phyloP scores from a whole-genome alignment of 768 basidiomycete species.

The Lactarius sanguifluus region DNA sequence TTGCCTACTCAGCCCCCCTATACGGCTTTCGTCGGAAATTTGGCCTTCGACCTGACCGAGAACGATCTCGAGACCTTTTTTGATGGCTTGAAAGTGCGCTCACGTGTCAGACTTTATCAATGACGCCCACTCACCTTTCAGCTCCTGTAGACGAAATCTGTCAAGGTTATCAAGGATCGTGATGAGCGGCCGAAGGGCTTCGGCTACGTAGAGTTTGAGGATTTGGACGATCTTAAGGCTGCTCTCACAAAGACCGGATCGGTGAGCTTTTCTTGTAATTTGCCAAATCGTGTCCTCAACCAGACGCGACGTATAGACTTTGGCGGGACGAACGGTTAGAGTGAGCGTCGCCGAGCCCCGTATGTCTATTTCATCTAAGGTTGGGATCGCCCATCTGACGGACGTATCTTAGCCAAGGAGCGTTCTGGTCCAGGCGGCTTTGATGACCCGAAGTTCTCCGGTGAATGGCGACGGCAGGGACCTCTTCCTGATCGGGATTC shows the following conservation, averaged over 20 bases:
- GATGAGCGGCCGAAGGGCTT: constrained; percentile 98
- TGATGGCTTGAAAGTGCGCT: constrained; percentile 54
- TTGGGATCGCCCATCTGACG: constrained; percentile 3
- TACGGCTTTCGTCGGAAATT: constrained; percentile 96
- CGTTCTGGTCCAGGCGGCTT: constrained; percentile 54
- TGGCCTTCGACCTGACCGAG: constrained; percentile 91
- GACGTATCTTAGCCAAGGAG: constrained; percentile 66
- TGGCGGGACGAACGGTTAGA: constrained; percentile 79
- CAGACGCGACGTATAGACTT: constrained; percentile 41
- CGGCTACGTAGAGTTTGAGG: constrained; percentile 95
- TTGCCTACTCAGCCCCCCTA: constrained; percentile 92
- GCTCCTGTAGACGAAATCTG: constrained; percentile 62
- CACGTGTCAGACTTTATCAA: not conserved
- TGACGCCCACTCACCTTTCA: constrained; percentile 6
- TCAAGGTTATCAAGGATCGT: constrained; percentile 90
- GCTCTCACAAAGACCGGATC: constrained; percentile 71
- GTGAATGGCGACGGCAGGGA: constrained; percentile 83
- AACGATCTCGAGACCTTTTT: constrained; percentile 82
- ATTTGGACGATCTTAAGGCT: constrained; percentile 80
- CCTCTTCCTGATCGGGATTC: constrained; percentile 76
- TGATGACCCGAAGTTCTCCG: constrained; percentile 78
- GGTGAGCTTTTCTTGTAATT: constrained; percentile 44
- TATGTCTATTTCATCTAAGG: constrained; percentile 45
- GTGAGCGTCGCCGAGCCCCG: constrained; percentile 96
- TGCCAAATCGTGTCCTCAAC: not conserved